Evolutionary conservation across 768 basidiomycete species (phyloP).

Genomic region (Phylloporus scabripes): DNA sequence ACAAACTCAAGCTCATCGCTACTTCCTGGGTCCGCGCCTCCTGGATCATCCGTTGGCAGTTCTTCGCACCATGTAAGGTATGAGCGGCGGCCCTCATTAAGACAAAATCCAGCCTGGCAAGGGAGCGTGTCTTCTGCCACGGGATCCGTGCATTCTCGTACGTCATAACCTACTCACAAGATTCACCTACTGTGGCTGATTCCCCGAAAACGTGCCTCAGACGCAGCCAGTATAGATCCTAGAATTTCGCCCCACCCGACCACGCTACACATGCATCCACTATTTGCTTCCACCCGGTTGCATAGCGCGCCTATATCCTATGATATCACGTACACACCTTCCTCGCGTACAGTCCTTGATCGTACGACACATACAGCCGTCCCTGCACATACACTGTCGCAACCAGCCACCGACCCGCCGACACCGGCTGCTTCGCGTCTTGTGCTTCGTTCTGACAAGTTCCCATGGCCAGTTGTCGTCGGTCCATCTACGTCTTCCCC

Average conservation of each 20-base stretch:
- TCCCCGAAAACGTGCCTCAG: conserved; percentile 7
- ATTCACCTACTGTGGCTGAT: conserved; percentile 5
- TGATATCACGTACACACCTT: conserved; percentile 53
- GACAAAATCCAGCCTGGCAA: conserved; percentile 45
- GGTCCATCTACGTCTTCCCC: conserved; percentile 30
- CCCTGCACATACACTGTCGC: conserved; percentile 49
- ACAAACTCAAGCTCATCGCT: conserved; percentile 51
- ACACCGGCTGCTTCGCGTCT: conserved; percentile 41
- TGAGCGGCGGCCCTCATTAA: conserved; percentile 43
- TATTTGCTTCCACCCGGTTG: conserved; percentile 51
- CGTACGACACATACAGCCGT: conserved; percentile 49
- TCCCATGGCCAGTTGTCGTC: conserved; percentile 59
- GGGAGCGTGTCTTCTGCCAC: conserved; percentile 35
- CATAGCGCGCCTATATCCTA: conserved; percentile 60
- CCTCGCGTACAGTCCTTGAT: conserved; percentile 53
- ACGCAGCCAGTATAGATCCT: conserved; percentile 21
- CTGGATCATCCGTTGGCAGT: conserved; percentile 36
- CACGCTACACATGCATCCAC: conserved; percentile 56
- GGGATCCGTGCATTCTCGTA: conserved; percentile 38
- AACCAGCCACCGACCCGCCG: conserved; percentile 63
- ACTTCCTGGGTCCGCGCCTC: conserved; percentile 35
- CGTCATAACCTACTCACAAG: conserved; percentile 15
- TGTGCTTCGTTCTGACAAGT: conserved; percentile 49
- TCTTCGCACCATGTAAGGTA: conserved; percentile 35
- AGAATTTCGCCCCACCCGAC: conserved; percentile 24